Base-by-base conservation (phyloP, 1,284 basidiomycete species). In the Calocybe gambosa region DNA sequence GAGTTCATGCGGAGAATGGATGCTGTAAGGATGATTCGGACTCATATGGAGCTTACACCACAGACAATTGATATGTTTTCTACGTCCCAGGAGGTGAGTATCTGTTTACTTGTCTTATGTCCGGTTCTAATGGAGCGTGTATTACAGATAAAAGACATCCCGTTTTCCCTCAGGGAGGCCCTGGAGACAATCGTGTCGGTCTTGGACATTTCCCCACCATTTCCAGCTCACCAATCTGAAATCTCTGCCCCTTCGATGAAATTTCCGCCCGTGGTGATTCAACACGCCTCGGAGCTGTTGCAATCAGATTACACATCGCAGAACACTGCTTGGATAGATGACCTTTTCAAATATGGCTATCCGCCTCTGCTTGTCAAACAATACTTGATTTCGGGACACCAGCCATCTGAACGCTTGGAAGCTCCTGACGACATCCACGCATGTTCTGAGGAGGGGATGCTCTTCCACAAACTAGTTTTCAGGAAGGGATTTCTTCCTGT, bases 381-480 rank as follows among this genome's bases (percentile, higher is more conserved):
- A 5, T 50, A 54, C 20, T 8, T 54, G 8, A 38, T 51, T 18
- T 45, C 41, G 5, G 42, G 41, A 8, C 35, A 45, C 16, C 39
- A 39, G 33, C 37, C 44, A 16, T 47, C 43, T 7, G 45, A 39
- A 42, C 52, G n/a, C 39, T 55, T 34, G 19, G 39, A 10, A 47
- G 58, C 1, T 43, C 50, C 46, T 33, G 58, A 49, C 49, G 59
- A 55, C 33, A 16, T 47, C 10, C 62, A 58, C 59, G 50, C 55
- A 6, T 45, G 23, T 8, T 51, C 63, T 1, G 48, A 56, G 7
- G 54, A 62, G 13, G 60, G 56, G 6, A 54, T 60, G 19, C 46
- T 65, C 4, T 69, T 73, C 42, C 61, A 64, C 43, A 63, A 60
- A 40, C 63, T 74, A 19, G 52, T 73, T 3, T 68, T 68, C 25